A percentile compares a stretch with the other conserved stretches of the same genome.
Evolutionary conservation across 2,329 filamentous ascomycete genomes (phyloP).

Genomic region (Blumeria hordei): DNA sequence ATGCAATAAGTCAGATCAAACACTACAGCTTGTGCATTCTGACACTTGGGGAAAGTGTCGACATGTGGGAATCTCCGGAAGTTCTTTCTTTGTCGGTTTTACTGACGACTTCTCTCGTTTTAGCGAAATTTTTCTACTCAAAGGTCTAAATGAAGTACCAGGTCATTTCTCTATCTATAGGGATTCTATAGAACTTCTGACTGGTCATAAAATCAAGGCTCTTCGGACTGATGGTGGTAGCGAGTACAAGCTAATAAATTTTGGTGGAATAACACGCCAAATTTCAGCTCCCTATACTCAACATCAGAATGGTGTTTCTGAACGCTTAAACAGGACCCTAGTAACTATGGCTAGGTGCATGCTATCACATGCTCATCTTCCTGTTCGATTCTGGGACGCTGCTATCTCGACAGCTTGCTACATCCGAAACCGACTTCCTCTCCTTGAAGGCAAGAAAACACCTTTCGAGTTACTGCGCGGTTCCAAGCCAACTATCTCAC

Average conservation of each 20-base stretch:
- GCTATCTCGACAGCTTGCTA: background rate
- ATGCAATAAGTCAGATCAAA: background rate
- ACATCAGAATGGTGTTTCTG: slow-evolving; percentile 17
- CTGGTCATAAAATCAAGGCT: background rate
- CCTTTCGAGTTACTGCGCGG: too few relatives aligned
- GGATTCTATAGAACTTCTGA: background rate
- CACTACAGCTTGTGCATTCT: background rate
- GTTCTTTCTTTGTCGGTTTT: background rate
- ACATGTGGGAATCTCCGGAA: background rate
- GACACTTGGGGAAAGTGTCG: background rate
- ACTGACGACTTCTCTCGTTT: background rate
- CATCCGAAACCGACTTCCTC: background rate
- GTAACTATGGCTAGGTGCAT: background rate
- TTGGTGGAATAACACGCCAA: background rate
- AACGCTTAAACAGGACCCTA: background rate
- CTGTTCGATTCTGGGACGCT: background rate
- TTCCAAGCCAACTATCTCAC: too few relatives aligned
- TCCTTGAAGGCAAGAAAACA: too few relatives aligned
- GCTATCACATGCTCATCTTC: background rate
- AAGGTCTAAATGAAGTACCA: background rate
- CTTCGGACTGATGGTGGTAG: background rate
- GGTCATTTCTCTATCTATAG: background rate
- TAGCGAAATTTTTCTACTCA: background rate
- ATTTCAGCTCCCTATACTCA: background rate
- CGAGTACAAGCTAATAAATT: background rate